Conservation (phyloP, 768 basidiomycete genomes). For the Mycena galopus region DNA sequence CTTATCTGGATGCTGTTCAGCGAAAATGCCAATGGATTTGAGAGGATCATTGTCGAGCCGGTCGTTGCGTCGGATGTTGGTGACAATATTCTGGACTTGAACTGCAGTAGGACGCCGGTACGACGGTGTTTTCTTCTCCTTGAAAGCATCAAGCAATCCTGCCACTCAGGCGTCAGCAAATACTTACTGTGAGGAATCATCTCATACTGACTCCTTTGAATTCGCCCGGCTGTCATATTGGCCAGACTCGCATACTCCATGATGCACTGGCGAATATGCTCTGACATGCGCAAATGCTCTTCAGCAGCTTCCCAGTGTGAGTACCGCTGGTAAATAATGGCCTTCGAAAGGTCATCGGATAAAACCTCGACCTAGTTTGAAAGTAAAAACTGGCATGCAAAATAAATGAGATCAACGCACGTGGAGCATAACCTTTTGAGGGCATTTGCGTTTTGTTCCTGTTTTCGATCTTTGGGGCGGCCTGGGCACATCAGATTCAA, state of each 20-base stretch:
- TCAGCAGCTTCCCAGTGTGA: background rate
- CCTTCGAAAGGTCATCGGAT: background rate
- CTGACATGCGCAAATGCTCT: background rate
- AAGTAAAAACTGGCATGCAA: background rate
- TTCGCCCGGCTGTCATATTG: background rate
- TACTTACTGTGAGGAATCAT: too few species aligned
- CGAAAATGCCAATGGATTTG: constrained; percentile 2
- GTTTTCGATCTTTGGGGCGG: background rate
- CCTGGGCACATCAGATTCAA: background rate
- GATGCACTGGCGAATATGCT: constrained; percentile 12
- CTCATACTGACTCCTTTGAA: too few species aligned
- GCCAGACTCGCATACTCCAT: background rate
- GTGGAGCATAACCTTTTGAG: background rate
- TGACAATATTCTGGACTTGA: constrained; percentile 13
- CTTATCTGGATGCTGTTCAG: constrained; percentile 2
- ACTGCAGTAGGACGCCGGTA: background rate
- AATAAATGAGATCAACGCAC: background rate
- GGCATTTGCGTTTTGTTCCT: background rate
- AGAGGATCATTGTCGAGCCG: constrained; percentile 5
- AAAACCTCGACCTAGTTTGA: background rate
- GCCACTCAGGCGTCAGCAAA: too few species aligned
- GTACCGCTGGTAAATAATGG: background rate
- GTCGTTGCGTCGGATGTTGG: background rate
- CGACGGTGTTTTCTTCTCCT: background rate
- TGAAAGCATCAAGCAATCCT: background rate